Base-by-base conservation (phyloP, 2,329 filamentous ascomycete species). In the Penicillium sclerotiorum region DNA sequence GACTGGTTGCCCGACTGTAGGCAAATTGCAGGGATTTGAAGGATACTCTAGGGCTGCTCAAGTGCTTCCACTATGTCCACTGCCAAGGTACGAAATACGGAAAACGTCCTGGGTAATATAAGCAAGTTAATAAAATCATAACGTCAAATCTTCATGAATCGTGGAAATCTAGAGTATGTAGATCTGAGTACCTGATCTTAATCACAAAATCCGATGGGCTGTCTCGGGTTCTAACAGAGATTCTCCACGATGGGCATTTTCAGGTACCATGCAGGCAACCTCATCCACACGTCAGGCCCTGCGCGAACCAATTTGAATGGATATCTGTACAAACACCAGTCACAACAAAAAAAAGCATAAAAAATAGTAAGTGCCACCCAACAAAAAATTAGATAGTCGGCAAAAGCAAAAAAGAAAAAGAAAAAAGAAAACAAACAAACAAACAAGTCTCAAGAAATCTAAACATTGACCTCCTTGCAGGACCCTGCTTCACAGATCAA, bases 401-500 rank as follows among this genome's bases (percentile, higher is more conserved):
- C n/a, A 39, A 38, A 22, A 37, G 15, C 18, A 21, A 47, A 33
- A 36, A 17, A 27, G 6, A 39, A 20, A 45, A 22, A 48, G 35
- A 41, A 39, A 33, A 23, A 35, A 28, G 20, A 21, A 39, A 39
- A 38, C 3, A 22, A 25, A 3, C 20, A 32, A 17, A 9, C 28
- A 22, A 23, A 35, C 8, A 23, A 21, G 13, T 17, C 22, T 21
- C 28, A 30, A 35, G 5, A 33, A 22, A 22, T 43, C 52, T 57
- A 68, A 11, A 74, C 39, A 60, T 74, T 66, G 33, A 73, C 59
- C 5, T 47, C 66, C 40, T 55, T 60, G 60, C 72, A 75, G 21
- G 52, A 57, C 1, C 71, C 71, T 3, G 56, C 52, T 57, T 74
- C 71, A 42, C 72, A 75, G 20, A 73, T 50, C 44, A 73, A 55